These are phyloP conservation scores for Iris pallida DNA, from an alignment of 116 monocot species.

Conservation along the genomic window DNA sequence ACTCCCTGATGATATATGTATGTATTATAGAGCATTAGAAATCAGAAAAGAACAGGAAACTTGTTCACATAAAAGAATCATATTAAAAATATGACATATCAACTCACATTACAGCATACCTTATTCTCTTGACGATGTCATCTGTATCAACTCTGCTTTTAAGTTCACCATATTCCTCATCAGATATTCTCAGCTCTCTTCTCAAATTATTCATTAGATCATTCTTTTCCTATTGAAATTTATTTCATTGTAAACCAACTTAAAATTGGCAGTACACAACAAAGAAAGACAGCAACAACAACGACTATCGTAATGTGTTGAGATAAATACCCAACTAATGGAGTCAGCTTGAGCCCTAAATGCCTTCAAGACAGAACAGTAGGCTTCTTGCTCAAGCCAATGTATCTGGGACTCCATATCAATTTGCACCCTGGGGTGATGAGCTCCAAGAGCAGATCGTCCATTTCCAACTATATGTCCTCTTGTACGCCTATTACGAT, in stretches of 20 bases:
- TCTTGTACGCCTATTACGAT: constrained; percentile 49
- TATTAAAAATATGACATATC: background rate
- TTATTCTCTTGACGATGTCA: constrained; percentile 73
- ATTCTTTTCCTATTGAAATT: constrained; percentile 78
- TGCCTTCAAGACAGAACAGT: constrained; percentile 80
- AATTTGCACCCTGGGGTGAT: constrained; percentile 37
- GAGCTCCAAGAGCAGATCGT: constrained; percentile 36
- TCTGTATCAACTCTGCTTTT: constrained; percentile 80
- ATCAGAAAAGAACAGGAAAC: background rate
- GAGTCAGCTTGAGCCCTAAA: constrained; percentile 98
- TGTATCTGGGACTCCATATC: constrained; percentile 38
- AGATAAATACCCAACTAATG: constrained; percentile 76
- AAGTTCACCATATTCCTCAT: constrained; percentile 82
- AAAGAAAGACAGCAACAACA: background rate
- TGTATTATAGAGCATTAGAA: background rate
- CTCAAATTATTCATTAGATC: constrained; percentile 86
- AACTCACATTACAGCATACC: constrained; percentile 25
- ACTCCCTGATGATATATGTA: constrained; percentile 44
- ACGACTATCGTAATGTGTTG: too few relatives aligned
- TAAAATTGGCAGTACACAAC: background rate
- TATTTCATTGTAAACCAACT: background rate
- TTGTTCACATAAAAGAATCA: too few relatives aligned
- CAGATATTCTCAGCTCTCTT: constrained; percentile 85
- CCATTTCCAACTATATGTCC: constrained; percentile 50
- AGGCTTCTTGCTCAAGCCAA: constrained; percentile 83